Evolutionary conservation across 2,329 filamentous ascomycete species (phyloP), one percentile per base, ranked within the genome.

Genomic region (Arthrobotrys sinensis): DNA sequence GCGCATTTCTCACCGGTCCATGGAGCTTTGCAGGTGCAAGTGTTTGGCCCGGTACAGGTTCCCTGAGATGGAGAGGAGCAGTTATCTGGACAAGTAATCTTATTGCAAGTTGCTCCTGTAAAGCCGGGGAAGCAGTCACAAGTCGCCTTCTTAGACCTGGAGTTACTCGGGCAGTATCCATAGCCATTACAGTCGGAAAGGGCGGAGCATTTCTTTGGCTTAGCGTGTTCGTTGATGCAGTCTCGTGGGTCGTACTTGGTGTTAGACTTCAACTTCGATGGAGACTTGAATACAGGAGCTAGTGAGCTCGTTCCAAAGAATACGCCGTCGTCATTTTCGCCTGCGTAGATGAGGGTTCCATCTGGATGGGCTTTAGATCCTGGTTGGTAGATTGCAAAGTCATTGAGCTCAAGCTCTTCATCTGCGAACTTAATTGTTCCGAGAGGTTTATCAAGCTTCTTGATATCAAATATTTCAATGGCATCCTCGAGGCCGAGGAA

Each of bases 1-100:
- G 84, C 85, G 81, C 86, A 88, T 69, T 86, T 84, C 0, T 86
- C 82, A 0, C 86, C 86, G 2, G 85, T 85, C 85, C 85, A 87
- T 16, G 85, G 84, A 2, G 82, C 80, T 0, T 85, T 82, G 34
- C 86, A 87, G 21, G 82, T 79, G 75, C 86, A 87, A 2, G 81
- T 75, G 32, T 86, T 85, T 0, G 86, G 83, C 0, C 85, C 85
- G 3, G 85, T 80, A 45, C 86, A 87, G 8, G 81, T 82, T 0
- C 86, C 86, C 4, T 66, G 69, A 6, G 60, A 55, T 40, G 84
- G 84, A 0, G 82, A 83, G 3, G 85, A 86, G 80, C 86, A 87
- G 77, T 84, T 81, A 38, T 86, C 82, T 1, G 80, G 82, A 72
- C 86, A 87, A 1, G 83, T 84, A 63, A 85, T 83, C 3, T 82